These are phyloP conservation scores for Themeda triandra DNA, from an alignment of 176 grass and related monocot genomes.

Conservation along the genomic window DNA sequence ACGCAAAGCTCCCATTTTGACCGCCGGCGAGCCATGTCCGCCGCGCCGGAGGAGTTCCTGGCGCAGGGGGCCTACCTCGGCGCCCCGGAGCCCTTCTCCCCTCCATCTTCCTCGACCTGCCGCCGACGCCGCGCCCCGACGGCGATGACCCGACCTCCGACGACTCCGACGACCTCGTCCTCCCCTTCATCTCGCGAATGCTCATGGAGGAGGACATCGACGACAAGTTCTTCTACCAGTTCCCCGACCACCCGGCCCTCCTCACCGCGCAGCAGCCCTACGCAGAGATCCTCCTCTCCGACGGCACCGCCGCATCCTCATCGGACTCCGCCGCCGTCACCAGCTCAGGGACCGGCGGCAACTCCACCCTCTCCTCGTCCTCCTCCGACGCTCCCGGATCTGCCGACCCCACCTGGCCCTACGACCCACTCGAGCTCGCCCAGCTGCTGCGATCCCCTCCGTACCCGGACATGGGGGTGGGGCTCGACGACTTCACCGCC, in stretches of 20 bases:
- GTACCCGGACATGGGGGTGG: not conserved
- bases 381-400: not conserved
- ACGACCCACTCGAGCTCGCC: conserved; percentile 32
- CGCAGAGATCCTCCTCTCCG: conserved; percentile 50
- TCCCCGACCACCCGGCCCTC: conserved; percentile 45
- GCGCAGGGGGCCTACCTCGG: not conserved
- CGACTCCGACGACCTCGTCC: conserved; percentile 48
- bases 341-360: not conserved
- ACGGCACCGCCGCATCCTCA: not conserved
- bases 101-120: conserved; percentile 47
- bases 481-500: conserved; percentile 4
- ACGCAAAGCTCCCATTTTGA: not conserved
- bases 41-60: conserved; percentile 1
- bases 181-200: conserved; percentile 69
- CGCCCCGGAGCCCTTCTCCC: conserved; percentile 42
- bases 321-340: not conserved
- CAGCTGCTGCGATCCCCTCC: conserved; percentile 30
- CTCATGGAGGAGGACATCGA: conserved; percentile 80
- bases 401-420: conserved; percentile 20
- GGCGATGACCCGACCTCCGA: not conserved
- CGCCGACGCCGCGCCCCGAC: conserved; percentile 21
- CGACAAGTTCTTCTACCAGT: conserved; percentile 62
- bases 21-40: not conserved
- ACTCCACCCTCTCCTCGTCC: conserved; percentile 21
- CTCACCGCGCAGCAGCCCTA: conserved; percentile 47